Percentiles rank a stretch among this genome's conserved stretches.
These are phyloP conservation scores for Phytophthora fragariae DNA, from an alignment of 352 stramenopile species.

Conservation along the genomic window DNA sequence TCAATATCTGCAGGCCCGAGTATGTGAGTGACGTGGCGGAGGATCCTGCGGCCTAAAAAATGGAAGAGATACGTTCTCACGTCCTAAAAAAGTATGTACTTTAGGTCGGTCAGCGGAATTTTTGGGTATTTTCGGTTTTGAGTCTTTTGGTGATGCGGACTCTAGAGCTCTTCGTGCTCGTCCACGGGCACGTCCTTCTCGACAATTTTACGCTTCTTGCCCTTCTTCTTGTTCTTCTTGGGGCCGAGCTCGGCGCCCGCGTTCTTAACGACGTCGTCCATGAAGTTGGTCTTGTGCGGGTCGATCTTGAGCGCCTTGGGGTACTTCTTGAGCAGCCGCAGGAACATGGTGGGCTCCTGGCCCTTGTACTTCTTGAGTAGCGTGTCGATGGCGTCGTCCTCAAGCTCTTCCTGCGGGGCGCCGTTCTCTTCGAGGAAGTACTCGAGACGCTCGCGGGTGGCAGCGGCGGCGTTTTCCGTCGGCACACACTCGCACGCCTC, in stretches of 20 bases:
- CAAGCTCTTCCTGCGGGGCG: conserved; percentile 49
- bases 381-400: conserved; percentile 49
- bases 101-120: not conserved
- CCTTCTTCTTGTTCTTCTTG: conserved; percentile 36
- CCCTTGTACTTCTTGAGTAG: conserved; percentile 76
- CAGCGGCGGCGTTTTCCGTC: conserved; percentile 26
- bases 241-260: conserved; percentile 9
- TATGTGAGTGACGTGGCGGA: conserved; percentile 76
- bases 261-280: conserved; percentile 58
- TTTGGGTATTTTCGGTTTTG: not conserved
- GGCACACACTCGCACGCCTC: conserved; percentile 75
- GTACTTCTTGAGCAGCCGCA: conserved; percentile 67
- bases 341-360: conserved; percentile 69
- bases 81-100: conserved; percentile 15
- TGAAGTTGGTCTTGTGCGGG: conserved; percentile 57
- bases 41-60: conserved; percentile 28
- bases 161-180: conserved; percentile 47
- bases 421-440: conserved; percentile 62
- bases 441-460: conserved; percentile 56
- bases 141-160: not conserved
- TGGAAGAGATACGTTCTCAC: not conserved
- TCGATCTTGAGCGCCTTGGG: conserved; percentile 62
- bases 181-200: conserved; percentile 39
- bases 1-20: conserved; percentile 84
- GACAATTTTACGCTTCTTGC: conserved; percentile 9